A percentile compares a stretch with the other conserved stretches of the same genome.
These are phyloP conservation scores for Pseudogymnoascus destructans DNA, from an alignment of 2,329 filamentous ascomycete genomes.

Conservation along the genomic window DNA sequence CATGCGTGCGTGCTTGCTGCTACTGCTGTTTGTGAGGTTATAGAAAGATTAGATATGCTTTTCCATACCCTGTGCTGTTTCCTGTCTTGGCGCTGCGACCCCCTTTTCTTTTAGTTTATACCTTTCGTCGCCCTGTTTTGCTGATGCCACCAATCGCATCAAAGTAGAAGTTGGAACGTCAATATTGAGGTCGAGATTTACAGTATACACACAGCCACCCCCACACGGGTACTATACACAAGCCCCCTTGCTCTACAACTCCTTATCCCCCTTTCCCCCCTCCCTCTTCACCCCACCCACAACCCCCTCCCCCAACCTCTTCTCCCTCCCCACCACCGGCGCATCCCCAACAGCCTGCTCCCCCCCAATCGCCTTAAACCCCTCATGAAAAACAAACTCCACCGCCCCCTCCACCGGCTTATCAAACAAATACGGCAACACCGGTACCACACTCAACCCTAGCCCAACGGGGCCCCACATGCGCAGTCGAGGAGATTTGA, in stretches of 20 bases:
- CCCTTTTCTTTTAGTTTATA: neutral
- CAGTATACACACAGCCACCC: neutral
- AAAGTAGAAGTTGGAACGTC: neutral
- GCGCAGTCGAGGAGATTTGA: slow-evolving; percentile 60
- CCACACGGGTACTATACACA: neutral
- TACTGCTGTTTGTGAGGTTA: neutral
- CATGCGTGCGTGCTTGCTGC: neutral
- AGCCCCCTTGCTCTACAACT: neutral
- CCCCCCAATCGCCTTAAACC: slow-evolving; percentile 61
- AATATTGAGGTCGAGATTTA: neutral
- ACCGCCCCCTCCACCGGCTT: slow-evolving; percentile 85
- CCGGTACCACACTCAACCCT: slow-evolving; percentile 63
- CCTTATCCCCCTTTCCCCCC: neutral
- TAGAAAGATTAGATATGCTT: neutral
- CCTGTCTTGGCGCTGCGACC: no score
- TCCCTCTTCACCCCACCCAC: slow-evolving; percentile 31
- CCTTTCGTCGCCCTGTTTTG: no score
- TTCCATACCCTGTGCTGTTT: neutral
- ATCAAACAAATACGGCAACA: slow-evolving; percentile 75
- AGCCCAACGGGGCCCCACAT: slow-evolving; percentile 89
- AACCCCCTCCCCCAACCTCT: slow-evolving; percentile 32
- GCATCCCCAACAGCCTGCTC: slow-evolving; percentile 40
- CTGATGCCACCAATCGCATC: no score
- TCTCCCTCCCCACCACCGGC: slow-evolving; percentile 40
- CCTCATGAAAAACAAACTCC: slow-evolving; percentile 79